Percentiles rank a stretch among this genome's conserved stretches.
Evolutionary conservation across 208 protist species (phyloP).

Genomic region (Phytomonas serpens): DNA sequence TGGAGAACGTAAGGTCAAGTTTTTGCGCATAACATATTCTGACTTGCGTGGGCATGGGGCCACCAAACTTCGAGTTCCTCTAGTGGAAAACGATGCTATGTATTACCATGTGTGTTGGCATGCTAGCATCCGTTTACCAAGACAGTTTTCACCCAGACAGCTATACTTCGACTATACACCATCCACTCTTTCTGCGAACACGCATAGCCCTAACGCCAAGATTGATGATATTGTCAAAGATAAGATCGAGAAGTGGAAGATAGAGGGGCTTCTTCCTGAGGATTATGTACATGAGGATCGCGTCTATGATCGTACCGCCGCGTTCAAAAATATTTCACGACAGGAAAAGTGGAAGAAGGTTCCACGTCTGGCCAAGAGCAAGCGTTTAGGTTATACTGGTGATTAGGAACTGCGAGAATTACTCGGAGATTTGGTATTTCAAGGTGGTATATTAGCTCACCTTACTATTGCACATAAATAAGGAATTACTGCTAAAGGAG

Average conservation of each 20-base stretch:
- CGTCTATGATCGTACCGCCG: conserved; percentile 67
- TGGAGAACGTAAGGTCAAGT: conserved; percentile 83
- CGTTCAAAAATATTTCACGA: conserved; percentile 75
- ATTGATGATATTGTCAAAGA: conserved; percentile 89
- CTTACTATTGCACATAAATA: neutral
- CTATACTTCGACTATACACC: conserved; percentile 88
- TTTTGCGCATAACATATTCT: conserved; percentile 71
- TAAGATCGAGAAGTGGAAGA: conserved; percentile 89
- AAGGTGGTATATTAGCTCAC: neutral
- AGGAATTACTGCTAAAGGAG: neutral
- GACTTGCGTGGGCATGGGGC: conserved; percentile 76
- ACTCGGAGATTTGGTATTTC: neutral
- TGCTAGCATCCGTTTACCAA: conserved; percentile 61
- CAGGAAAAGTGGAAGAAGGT: conserved; percentile 84
- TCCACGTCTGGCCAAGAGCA: conserved; percentile 65
- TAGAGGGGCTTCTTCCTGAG: conserved; percentile 75
- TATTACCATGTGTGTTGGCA: conserved; percentile 90
- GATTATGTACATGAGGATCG: conserved; percentile 85
- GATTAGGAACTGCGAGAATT: conserved; percentile 13
- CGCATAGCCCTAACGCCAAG: conserved; percentile 66
- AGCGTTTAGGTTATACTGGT: conserved; percentile 70
- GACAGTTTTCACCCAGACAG: conserved; percentile 82
- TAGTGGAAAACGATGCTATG: conserved; percentile 82
- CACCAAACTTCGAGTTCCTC: conserved; percentile 62
- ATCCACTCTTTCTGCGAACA: conserved; percentile 35